Base-by-base conservation (phyloP, 2,329 filamentous ascomycete species). In the Sordariomycetes sp. region DNA sequence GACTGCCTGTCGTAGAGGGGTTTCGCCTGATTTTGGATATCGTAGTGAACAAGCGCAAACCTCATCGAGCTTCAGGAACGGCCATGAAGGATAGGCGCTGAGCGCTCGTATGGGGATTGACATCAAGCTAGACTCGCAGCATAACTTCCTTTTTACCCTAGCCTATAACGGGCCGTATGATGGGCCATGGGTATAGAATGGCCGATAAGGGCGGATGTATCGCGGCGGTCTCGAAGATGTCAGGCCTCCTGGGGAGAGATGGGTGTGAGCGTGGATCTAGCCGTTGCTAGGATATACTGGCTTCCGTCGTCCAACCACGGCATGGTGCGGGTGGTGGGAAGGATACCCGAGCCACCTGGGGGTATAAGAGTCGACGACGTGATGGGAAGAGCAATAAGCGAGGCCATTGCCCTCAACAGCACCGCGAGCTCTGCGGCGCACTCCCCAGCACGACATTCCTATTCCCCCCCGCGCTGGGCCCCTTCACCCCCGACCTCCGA, bases 401-500 rank as follows among this genome's bases (percentile, higher is more conserved):
- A 5, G 28, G 17, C 39, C 12, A 24, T 8, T 17, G 20, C 54
- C 8, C 20, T 73, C 65, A 81, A 62, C 79, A 82, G 62, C 78
- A 81, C 3, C 75, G 73, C 10, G 72, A 72, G 13, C 65, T 69
- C 15, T 67, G 62, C 10, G 68, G 67, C 62, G 73, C 75, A 56
- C 61, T 68, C 7, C 50, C 48, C 34, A 56, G 32, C 5, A 42
- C 28, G n/a, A 56, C 55, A 32, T 39, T 56, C 55, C 48, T 20
- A n/a, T 24, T 42, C 10, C 55, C 55, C 10, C 55, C 55, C 10
- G 55, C 48, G 61, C 79, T 70, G 62, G 85, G 70, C 57, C 86
- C 85, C 72, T 96, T 97, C 60, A 99, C 91, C 28, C 94, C 94
- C 60, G 87, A 92, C 67, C 91, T 81, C 66, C 92, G 80, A 70